Evolutionary conservation across 306 rosid genomes (phyloP).

Genomic region (Vigna reflexopilosa): DNA sequence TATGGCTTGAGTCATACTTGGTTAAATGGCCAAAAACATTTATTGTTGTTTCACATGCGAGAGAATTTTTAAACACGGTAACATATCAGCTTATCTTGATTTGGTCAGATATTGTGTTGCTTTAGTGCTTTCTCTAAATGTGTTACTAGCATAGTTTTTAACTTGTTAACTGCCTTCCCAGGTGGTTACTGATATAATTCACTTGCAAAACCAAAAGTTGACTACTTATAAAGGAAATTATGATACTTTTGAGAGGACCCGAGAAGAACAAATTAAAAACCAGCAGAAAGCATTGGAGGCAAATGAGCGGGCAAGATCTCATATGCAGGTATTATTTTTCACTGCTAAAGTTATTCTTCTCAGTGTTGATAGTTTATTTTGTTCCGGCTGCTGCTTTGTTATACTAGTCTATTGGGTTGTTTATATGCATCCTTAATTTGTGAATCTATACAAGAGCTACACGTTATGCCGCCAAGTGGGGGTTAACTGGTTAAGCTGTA

Average conservation of each 20-base stretch:
- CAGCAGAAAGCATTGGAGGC: slow-evolving; percentile 92
- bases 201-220: slow-evolving; percentile 86
- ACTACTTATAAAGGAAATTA: slow-evolving; percentile 78
- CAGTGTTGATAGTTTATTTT: slow-evolving; percentile 15
- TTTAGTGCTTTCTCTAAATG: slow-evolving; percentile 25
- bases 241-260: slow-evolving; percentile 93
- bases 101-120: slow-evolving; percentile 17
- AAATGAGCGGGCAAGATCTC: slow-evolving; percentile 85
- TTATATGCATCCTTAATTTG: slow-evolving; percentile 7
- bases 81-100: slow-evolving; percentile 32
- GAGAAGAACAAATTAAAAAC: slow-evolving; percentile 88
- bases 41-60: slow-evolving; percentile 98
- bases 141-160: slow-evolving; percentile 13
- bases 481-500: background rate
- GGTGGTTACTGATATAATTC: slow-evolving; percentile 96
- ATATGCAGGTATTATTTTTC: slow-evolving; percentile 81
- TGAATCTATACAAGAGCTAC: background rate
- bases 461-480: background rate
- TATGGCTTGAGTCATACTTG: slow-evolving; percentile 92
- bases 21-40: slow-evolving; percentile 97
- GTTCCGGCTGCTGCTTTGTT: background rate
- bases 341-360: slow-evolving; percentile 12
- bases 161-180: slow-evolving; percentile 48
- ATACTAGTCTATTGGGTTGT: slow-evolving; percentile 7
- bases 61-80: slow-evolving; percentile 98